Conservation (phyloP, 805 yeast species). For the Suhomyces faveliae region DNA sequence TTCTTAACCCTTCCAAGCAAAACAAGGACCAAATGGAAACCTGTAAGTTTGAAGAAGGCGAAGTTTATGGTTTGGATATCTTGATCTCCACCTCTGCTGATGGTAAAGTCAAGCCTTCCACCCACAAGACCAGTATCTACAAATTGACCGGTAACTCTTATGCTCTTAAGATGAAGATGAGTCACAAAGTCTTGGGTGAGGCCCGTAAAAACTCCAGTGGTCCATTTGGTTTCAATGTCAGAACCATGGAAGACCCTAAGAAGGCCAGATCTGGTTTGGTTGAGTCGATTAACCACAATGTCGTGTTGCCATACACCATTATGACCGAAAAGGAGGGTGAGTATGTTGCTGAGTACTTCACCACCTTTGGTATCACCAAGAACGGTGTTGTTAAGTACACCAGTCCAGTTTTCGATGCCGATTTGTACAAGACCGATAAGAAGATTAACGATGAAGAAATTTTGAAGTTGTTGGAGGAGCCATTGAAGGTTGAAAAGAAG, state of each 20-base stretch:
- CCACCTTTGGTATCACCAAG: constrained; percentile 73
- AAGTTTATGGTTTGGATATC: constrained; percentile 75
- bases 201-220: constrained; percentile 62
- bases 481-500: constrained; percentile 52
- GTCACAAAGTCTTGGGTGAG: constrained; percentile 64
- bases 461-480: constrained; percentile 44
- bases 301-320: constrained; percentile 67
- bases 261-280: constrained; percentile 72
- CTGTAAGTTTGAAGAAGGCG: constrained; percentile 66
- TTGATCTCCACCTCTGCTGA: constrained; percentile 61
- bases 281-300: constrained; percentile 68
- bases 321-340: constrained; percentile 66
- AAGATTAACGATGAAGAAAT: constrained; percentile 51
- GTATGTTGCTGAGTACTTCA: constrained; percentile 66
- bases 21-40: constrained; percentile 65
- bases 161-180: constrained; percentile 67
- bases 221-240: constrained; percentile 65
- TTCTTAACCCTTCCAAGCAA: constrained; percentile 68
- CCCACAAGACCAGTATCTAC: constrained; percentile 65
- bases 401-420: constrained; percentile 49
- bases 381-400: constrained; percentile 68
- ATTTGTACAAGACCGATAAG: constrained; percentile 55
- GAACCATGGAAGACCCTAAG: constrained; percentile 64
- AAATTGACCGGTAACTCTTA: constrained; percentile 69
- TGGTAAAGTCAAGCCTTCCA: constrained; percentile 62